Evolutionary conservation across 2,329 filamentous ascomycete genomes (phyloP), one percentile per base, ranked within the genome.

Genomic region (Phaeomoniella chlamydospora): DNA sequence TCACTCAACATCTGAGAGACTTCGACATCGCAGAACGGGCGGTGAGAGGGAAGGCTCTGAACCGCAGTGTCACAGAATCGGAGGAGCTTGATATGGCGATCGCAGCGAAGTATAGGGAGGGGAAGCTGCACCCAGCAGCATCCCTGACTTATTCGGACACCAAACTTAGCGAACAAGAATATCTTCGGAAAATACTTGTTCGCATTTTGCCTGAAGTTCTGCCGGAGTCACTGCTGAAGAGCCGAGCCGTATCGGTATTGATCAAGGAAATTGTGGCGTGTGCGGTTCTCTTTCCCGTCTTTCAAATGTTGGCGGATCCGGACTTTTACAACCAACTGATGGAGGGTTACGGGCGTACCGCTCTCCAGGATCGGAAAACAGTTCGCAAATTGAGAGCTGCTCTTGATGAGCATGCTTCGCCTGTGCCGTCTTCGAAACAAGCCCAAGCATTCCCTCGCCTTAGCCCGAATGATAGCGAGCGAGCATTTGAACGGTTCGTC

Each of bases 251-350:
- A 5, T 74, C 73, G 18, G 80, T 79, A 22, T 64, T 98, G 37
- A 71, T 94, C 40, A 77, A 82, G 47, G 92, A 98, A 60, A 79
- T 98, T 41, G 74, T 94, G n/a, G 70, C 85, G 15, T 94, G 90
- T 56, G 84, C 85, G n/a, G 78, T 98, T 29, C 64, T 98, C 26
- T 77, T 76, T 30, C 90, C 90, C 1, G 63, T 92, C 15, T 68
- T 94, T 52, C 76, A 80, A 48, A 65, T 86, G 42, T 64, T 98
- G 13, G 74, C 83, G 4, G 88, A 98, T 47, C 87, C 92, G 1
- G 92, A 98, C 60, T 93, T 81, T 5, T 98, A 88, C 88, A 96
- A 98, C 50, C 87, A 94, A 55, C 59, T 94, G 40, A 85, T 96
- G 69, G 88, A 96, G 57, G 87, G 79, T 38, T 85, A 80, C 57